phyloP scores from a whole-genome alignment of 768 basidiomycete species.

The Phaffia tasmanica region DNA sequence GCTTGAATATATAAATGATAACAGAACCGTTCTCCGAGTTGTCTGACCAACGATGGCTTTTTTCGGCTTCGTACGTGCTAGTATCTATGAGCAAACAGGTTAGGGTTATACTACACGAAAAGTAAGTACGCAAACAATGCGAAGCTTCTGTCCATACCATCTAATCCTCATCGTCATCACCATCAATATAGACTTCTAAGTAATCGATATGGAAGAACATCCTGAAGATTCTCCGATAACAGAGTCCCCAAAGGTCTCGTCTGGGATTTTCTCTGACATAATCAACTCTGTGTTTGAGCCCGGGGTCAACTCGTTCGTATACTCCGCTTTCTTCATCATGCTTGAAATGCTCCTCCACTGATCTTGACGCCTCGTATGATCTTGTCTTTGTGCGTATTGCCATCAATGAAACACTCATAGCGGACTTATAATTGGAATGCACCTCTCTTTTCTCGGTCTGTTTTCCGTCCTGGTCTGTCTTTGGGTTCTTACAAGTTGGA shows the following conservation, averaged over 20 bases:
- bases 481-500: slow-evolving; percentile 50
- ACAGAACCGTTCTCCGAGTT: too few relatives aligned
- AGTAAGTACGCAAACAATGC: too few relatives aligned
- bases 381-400: slow-evolving; percentile 53
- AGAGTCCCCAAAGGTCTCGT: slow-evolving; percentile 26
- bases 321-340: not conserved
- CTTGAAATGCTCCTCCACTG: not conserved
- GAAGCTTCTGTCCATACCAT: too few relatives aligned
- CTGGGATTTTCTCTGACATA: slow-evolving; percentile 46
- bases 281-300: slow-evolving; percentile 52
- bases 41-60: too few relatives aligned
- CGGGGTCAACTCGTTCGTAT: slow-evolving; percentile 22
- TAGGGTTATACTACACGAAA: too few relatives aligned
- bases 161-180: too few relatives aligned
- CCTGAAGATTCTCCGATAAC: not conserved
- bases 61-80: too few relatives aligned
- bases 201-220: too few relatives aligned
- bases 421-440: slow-evolving; percentile 36
- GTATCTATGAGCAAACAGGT: too few relatives aligned
- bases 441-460: slow-evolving; percentile 50
- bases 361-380: slow-evolving; percentile 54
- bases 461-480: slow-evolving; percentile 46
- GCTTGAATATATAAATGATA: too few relatives aligned
- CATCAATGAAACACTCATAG: not conserved
- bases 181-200: too few relatives aligned